These are phyloP conservation scores for Penicillium steckii DNA, from an alignment of 495 filamentous ascomycete species.

Conservation along the genomic window DNA sequence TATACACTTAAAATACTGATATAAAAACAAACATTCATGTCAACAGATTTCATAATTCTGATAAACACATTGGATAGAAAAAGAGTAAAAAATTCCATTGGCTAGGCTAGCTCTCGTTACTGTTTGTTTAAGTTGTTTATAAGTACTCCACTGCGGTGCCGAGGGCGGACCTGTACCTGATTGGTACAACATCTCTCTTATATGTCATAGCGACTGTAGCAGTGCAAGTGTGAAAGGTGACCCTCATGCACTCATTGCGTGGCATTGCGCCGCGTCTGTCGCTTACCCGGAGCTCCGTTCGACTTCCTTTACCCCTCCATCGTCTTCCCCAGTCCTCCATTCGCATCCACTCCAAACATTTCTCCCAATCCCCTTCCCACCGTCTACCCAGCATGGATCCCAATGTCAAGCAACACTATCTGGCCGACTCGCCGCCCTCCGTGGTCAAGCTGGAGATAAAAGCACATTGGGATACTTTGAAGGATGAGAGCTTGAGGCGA, in stretches of 20 bases:
- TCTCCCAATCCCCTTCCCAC: constrained; percentile 15
- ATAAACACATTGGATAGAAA: no score
- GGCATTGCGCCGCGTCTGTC: constrained; percentile 31
- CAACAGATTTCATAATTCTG: no score
- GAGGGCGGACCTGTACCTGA: constrained; percentile 10
- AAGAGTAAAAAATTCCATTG: background rate
- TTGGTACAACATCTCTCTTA: constrained; percentile 10
- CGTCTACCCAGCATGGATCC: constrained; percentile 36
- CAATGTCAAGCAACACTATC: constrained; percentile 61
- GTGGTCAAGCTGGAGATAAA: constrained; percentile 84
- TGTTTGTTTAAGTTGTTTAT: no score
- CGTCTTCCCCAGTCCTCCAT: constrained; percentile 12
- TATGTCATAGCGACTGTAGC: constrained; percentile 23
- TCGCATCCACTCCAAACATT: constrained; percentile 12
- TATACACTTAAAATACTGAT: no score
- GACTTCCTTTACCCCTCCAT: constrained; percentile 30
- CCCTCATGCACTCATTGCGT: constrained; percentile 28
- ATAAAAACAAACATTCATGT: no score
- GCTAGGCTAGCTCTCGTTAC: no score
- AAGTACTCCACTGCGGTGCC: constrained; percentile 6
- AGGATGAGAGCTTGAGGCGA: constrained; percentile 63
- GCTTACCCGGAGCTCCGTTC: constrained; percentile 31
- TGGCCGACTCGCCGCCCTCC: constrained; percentile 85
- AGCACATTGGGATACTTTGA: constrained; percentile 83
- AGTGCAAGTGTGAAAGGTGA: no score